Conservation (phyloP, 2,329 filamentous ascomycete genomes). For the Sarocladium kiliense region DNA sequence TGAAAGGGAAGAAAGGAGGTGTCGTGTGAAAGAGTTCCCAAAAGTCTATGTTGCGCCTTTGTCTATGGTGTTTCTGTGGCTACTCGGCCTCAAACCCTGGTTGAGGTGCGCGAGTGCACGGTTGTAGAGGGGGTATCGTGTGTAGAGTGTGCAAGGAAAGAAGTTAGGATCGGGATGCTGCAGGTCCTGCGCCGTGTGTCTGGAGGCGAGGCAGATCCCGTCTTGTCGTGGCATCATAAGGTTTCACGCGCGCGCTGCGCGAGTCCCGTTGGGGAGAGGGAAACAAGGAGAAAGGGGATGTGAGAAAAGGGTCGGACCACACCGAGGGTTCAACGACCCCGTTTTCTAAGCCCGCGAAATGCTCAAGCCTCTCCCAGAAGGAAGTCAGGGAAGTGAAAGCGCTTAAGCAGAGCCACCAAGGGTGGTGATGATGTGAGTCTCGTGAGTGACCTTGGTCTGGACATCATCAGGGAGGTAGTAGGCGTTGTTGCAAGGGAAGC, state of each 20-base stretch:
- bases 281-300: not conserved
- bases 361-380: not conserved
- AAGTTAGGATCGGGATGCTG: not conserved
- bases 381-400: constrained; percentile 1
- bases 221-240: constrained; percentile 8
- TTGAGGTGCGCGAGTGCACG: not conserved
- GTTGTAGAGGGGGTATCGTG: constrained; percentile 5
- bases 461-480: constrained; percentile 51
- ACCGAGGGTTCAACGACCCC: not conserved
- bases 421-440: constrained; percentile 45
- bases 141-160: not conserved
- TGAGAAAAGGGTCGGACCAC: constrained; percentile 2
- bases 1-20: not conserved
- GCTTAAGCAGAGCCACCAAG: constrained; percentile 28
- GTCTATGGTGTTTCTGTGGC: not conserved
- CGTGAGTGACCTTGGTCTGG: constrained; percentile 47
- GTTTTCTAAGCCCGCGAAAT: not conserved
- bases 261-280: not conserved
- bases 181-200: constrained; percentile 4
- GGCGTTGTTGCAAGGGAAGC: constrained; percentile 47
- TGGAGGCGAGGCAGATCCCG: constrained; percentile 16
- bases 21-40: not conserved
- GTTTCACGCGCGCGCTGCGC: constrained; percentile 9
- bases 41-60: constrained; percentile 8
- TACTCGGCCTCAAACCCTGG: constrained; percentile 6